A percentile compares a stretch with the other conserved stretches of the same genome.
phyloP scores from a whole-genome alignment of 768 basidiomycete species.

The Serendipita sp. region DNA sequence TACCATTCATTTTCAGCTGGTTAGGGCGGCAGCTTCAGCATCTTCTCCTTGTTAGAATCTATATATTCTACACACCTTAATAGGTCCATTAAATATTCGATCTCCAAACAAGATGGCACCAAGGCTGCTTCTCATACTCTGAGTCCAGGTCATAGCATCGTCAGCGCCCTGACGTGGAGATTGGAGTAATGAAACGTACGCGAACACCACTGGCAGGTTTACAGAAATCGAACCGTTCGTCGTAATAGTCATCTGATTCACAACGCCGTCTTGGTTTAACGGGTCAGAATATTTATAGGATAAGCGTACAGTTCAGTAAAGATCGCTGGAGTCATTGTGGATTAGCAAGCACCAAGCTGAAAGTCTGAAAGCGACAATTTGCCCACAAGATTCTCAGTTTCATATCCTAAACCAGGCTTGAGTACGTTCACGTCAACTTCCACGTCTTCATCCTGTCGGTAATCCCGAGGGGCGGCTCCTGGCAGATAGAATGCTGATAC shows the following conservation, averaged over 20 bases:
- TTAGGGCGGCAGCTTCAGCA: not conserved
- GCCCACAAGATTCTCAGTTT: not conserved
- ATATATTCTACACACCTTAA: conserved; percentile 43
- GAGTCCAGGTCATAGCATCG: not conserved
- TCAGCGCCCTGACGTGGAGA: conserved; percentile 17
- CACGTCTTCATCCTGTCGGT: conserved; percentile 54
- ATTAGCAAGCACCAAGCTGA: conserved; percentile 7
- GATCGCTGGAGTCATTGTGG: conserved; percentile 49
- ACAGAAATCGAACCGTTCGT: conserved; percentile 76
- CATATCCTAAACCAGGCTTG: conserved; percentile 43
- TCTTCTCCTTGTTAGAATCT: not conserved
- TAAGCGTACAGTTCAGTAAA: conserved; percentile 61
- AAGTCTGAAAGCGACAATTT: conserved; percentile 7
- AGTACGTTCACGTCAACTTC: conserved; percentile 75
- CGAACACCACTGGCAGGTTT: conserved; percentile 45
- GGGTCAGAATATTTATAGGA: not conserved
- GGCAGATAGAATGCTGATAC: conserved; percentile 74
- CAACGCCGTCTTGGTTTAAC: conserved; percentile 1
- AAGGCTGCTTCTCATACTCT: conserved; percentile 21
- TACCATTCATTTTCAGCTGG: not conserved
- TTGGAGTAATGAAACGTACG: not conserved
- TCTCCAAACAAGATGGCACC: conserved; percentile 96
- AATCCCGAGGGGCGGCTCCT: conserved; percentile 72
- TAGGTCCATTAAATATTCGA: conserved; percentile 81
- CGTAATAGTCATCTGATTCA: conserved; percentile 77